phyloP scores from a whole-genome alignment of 148 eudicot species.

The Drosera capensis region DNA sequence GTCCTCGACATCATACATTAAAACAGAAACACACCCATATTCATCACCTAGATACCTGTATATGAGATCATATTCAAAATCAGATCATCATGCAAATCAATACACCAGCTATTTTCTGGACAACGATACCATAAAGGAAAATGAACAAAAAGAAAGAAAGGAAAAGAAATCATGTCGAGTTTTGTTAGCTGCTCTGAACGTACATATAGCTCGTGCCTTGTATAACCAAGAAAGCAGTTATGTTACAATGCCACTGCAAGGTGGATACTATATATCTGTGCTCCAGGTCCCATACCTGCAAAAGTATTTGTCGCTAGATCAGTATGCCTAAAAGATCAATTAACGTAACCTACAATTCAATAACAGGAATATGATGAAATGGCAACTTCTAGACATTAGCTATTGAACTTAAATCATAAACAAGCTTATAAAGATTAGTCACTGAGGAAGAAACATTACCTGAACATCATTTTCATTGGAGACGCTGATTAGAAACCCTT shows the following conservation, averaged over 20 bases:
- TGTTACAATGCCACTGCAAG: slow-evolving; percentile 73
- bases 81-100: too few relatives aligned
- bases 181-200: slow-evolving; percentile 4
- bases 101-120: background rate
- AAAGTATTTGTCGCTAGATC: slow-evolving; percentile 8
- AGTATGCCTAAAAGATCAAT: slow-evolving; percentile 5
- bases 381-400: background rate
- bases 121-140: too few relatives aligned
- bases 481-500: slow-evolving; percentile 67
- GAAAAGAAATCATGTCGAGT: background rate
- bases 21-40: slow-evolving; percentile 46
- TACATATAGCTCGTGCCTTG: slow-evolving; percentile 74
- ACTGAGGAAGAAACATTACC: slow-evolving; percentile 28
- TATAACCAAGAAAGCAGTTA: slow-evolving; percentile 74
- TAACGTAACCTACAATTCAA: background rate
- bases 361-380: background rate
- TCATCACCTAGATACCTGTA: slow-evolving; percentile 90
- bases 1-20: slow-evolving; percentile 55
- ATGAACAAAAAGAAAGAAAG: too few relatives aligned
- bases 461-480: slow-evolving; percentile 79
- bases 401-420: background rate
- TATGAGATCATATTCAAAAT: slow-evolving; percentile 2
- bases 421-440: background rate
- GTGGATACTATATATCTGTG: slow-evolving; percentile 47
- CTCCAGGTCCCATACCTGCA: slow-evolving; percentile 92